Conservation (phyloP, 345 rosid species). For the Noccaea caerulescens region DNA sequence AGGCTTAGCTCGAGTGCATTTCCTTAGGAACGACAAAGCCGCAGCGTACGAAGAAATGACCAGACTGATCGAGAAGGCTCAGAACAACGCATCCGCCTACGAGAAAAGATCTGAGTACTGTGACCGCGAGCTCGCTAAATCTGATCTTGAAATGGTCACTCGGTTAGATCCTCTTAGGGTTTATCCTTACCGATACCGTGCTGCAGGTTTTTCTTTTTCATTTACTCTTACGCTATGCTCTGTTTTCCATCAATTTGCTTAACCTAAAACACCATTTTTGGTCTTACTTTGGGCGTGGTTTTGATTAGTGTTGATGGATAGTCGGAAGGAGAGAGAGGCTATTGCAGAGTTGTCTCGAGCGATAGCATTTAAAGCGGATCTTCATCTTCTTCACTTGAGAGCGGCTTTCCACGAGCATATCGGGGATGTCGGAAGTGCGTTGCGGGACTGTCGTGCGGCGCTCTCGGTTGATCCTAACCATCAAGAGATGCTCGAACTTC, state of each 20-base stretch:
- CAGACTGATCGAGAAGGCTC: constrained; percentile 79
- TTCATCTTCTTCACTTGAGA: constrained; percentile 87
- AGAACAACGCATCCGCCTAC: constrained; percentile 90
- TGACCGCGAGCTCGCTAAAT: constrained; percentile 83
- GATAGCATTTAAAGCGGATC: constrained; percentile 87
- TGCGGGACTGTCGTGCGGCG: constrained; percentile 93
- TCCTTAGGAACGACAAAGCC: constrained; percentile 68
- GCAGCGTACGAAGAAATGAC: constrained; percentile 95
- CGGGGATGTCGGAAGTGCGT: constrained; percentile 68
- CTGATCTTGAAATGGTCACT: constrained; percentile 94
- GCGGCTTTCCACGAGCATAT: constrained; percentile 94
- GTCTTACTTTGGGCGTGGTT: neutral
- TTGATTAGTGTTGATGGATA: constrained; percentile 89
- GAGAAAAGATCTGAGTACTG: constrained; percentile 98
- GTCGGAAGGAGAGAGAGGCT: constrained; percentile 84
- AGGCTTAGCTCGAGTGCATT: constrained; percentile 95
- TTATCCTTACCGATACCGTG: constrained; percentile 94
- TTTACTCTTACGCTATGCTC: neutral
- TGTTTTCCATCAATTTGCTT: neutral
- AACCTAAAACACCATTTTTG: neutral
- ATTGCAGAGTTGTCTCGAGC: constrained; percentile 87
- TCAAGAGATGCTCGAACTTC: constrained; percentile 92
- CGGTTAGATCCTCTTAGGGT: constrained; percentile 91
- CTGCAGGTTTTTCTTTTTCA: constrained; percentile 66
- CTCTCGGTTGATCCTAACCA: constrained; percentile 93